Evolutionary conservation across 2,329 filamentous ascomycete species (phyloP), one percentile per base, ranked within the genome.

Genomic region (Colletotrichum euphorbiae): DNA sequence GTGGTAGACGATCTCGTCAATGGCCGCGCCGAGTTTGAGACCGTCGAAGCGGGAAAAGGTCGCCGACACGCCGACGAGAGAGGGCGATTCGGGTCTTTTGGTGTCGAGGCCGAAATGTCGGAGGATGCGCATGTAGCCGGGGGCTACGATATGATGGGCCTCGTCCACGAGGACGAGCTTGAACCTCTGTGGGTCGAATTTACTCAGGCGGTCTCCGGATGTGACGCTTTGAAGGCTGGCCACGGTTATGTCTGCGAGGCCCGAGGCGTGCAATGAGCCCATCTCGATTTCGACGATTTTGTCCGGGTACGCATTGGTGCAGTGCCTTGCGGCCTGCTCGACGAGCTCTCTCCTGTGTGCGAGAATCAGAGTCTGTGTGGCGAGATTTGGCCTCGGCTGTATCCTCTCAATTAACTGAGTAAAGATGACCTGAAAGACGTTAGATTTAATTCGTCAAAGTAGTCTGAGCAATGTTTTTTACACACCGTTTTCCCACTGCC

Each of bases 1-100:
- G 78, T 98, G 95, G 74, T 97, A 98, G 54, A 98, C 95, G 69
- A 98, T 97, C 75, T 97, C 92, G 73, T 98, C 95, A 73, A 98
- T 96, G 36, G 91, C 94, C 12, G 90, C 85, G 1, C 94, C 94
- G 2, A 98, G 84, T 67, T 88, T 89, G 36, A 97, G 81, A 0
- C 95, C 95, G 75, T 98, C 95, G 68, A 93, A 93, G 54, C 95
- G 83, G 11, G 89, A 90, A 66, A 91, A 86, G 0, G 89, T 91
- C 3, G 96, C 96, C 9, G 95, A 98, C 3, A 99, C 94, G 5
- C 96, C 96, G 12, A 99, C 91, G 13, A 99, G 82, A 17, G 89
- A 87, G 0, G 93, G 91, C 1, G 76, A 78, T 52, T 76, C 79
- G 6, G 62, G 45, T 64, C 72, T 78, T 71, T 80, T 83, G 19